Percentiles rank a stretch among this genome's conserved stretches.
These are phyloP conservation scores for Suillus variegatus DNA, from an alignment of 768 basidiomycete species.

Conservation along the genomic window DNA sequence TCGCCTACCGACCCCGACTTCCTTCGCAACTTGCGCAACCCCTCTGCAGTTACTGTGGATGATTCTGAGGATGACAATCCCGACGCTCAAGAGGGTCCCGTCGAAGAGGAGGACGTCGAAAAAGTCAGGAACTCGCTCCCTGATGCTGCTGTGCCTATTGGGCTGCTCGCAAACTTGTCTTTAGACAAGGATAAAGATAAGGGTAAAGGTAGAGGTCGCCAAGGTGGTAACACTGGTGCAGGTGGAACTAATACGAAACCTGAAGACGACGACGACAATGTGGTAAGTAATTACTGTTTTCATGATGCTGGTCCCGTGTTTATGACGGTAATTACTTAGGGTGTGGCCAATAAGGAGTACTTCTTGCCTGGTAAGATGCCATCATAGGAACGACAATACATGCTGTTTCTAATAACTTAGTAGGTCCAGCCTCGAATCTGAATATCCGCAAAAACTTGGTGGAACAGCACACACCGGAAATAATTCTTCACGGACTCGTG, in stretches of 20 bases:
- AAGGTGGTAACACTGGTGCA: constrained; percentile 21
- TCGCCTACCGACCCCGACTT: constrained; percentile 29
- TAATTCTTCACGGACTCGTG: constrained; percentile 78
- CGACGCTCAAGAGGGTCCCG: constrained; percentile 31
- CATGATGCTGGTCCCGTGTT: not conserved
- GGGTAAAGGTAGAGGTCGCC: constrained; percentile 37
- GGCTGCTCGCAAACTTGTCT: constrained; percentile 71
- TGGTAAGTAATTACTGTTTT: constrained; percentile 40
- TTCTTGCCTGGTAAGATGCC: constrained; percentile 68
- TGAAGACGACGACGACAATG: constrained; percentile 61
- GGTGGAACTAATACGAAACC: constrained; percentile 25
- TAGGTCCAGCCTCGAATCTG: constrained; percentile 74
- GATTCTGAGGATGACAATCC: constrained; percentile 44
- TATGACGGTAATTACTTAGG: constrained; percentile 41
- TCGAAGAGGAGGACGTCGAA: constrained; percentile 43
- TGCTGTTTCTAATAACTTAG: not conserved
- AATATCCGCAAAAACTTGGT: constrained; percentile 69
- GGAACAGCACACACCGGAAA: constrained; percentile 79
- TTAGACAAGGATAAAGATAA: constrained; percentile 55
- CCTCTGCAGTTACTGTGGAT: constrained; percentile 30
- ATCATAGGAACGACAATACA: not conserved
- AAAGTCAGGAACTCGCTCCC: constrained; percentile 56
- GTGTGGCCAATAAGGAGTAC: constrained; percentile 78
- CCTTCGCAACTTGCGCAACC: constrained; percentile 33
- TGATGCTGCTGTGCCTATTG: constrained; percentile 73